Evolutionary conservation across 352 stramenopile genomes (phyloP).

Genomic region (Phytophthora tentaculata): DNA sequence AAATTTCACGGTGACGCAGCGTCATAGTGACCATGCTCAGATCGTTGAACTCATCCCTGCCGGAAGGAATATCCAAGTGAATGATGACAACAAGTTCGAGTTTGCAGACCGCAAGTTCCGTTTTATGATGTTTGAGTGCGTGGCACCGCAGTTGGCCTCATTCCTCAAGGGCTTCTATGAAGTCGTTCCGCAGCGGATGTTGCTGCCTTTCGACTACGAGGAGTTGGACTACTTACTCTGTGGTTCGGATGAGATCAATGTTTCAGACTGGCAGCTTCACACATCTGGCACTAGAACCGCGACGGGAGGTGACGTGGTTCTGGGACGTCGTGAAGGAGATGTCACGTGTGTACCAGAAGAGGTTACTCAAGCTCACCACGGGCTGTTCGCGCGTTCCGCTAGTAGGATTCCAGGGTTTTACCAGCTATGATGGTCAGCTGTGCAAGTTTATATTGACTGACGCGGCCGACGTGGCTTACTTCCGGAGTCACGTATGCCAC

Average conservation of each 20-base stretch:
- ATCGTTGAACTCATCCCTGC: constrained; percentile 63
- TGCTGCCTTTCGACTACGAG: constrained; percentile 96
- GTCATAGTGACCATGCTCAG: constrained; percentile 18
- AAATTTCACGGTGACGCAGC: constrained; percentile 65
- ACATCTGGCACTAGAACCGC: constrained; percentile 54
- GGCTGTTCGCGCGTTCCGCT: constrained; percentile 74
- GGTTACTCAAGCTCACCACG: constrained; percentile 83
- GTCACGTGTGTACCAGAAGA: constrained; percentile 60
- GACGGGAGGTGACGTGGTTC: constrained; percentile 43
- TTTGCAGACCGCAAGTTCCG: constrained; percentile 94
- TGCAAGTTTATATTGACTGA: constrained; percentile 67
- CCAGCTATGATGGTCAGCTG: constrained; percentile 72
- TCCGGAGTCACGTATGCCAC: constrained; percentile 68
- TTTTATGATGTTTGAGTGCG: constrained; percentile 94
- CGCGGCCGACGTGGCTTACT: constrained; percentile 25
- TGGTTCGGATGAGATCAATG: constrained; percentile 92
- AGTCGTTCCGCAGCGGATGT: constrained; percentile 92
- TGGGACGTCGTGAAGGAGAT: constrained; percentile 89
- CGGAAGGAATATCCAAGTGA: constrained; percentile 86
- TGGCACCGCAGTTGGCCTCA: constrained; percentile 84
- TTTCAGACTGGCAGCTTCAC: constrained; percentile 92
- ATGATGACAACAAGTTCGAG: constrained; percentile 95
- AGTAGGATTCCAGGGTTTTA: constrained; percentile 66
- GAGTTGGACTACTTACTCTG: constrained; percentile 96
- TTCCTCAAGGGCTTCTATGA: constrained; percentile 97